phyloP scores from a whole-genome alignment of 2,329 filamentous ascomycete species.

The Pseudocercospora pini-densiflorae region DNA sequence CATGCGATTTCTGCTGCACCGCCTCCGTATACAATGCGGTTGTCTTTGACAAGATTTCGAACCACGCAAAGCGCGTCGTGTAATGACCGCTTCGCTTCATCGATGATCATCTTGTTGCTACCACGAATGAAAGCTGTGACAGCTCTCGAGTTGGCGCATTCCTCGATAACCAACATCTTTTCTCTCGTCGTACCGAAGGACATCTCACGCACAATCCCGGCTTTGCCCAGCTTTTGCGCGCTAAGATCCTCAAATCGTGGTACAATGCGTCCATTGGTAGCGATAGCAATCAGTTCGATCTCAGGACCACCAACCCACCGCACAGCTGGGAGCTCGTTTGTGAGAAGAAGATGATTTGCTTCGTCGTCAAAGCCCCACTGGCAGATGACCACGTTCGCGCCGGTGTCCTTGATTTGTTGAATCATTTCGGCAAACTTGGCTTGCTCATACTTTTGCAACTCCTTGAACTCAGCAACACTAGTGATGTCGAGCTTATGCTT shows the following conservation, averaged over 20 bases:
- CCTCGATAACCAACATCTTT: constrained; percentile 99
- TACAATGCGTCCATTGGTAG: constrained; percentile 96
- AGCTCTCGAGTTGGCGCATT: constrained; percentile 95
- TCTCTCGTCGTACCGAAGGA: constrained; percentile 95
- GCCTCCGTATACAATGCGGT: constrained; percentile 96
- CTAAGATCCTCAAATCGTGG: constrained; percentile 95
- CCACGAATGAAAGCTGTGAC: constrained; percentile 96
- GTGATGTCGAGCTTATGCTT: constrained; percentile 99
- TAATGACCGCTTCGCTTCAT: constrained; percentile 95
- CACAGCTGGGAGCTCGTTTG: constrained; percentile 94
- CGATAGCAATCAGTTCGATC: constrained; percentile 98
- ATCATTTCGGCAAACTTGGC: constrained; percentile 99
- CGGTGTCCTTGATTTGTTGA: constrained; percentile 94
- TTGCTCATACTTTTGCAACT: constrained; percentile 92
- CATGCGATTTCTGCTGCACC: constrained; percentile 97
- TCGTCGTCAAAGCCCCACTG: constrained; percentile 99
- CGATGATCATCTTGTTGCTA: constrained; percentile 99
- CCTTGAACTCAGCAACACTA: constrained; percentile 97
- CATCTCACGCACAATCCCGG: constrained; percentile 92
- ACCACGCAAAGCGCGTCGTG: constrained; percentile 98
- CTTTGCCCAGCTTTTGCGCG: constrained; percentile 85
- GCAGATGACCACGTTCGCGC: constrained; percentile 96
- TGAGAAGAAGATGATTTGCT: constrained; percentile 94
- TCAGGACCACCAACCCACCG: constrained; percentile 98
- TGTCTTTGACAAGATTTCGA: constrained; percentile 92